A percentile compares a stretch with the other conserved stretches of the same genome.
Evolutionary conservation across 2,329 filamentous ascomycete species (phyloP).

Genomic region (Apiospora pterosperma): DNA sequence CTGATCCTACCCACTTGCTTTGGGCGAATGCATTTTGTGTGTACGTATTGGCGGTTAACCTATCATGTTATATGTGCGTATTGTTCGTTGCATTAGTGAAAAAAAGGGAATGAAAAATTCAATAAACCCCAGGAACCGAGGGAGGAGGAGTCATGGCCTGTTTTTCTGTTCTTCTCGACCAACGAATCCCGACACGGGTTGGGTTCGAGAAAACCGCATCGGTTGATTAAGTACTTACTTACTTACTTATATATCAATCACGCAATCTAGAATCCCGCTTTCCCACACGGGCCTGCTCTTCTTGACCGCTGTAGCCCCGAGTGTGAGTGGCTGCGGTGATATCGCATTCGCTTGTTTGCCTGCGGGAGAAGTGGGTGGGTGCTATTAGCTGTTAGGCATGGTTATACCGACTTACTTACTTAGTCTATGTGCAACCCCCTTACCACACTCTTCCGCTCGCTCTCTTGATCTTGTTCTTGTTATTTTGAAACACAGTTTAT

Average conservation of each 20-base stretch:
- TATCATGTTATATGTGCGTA: neutral
- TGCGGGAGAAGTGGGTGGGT: neutral
- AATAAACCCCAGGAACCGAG: neutral
- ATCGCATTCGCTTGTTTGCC: neutral
- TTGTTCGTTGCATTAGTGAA: neutral
- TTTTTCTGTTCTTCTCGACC: neutral
- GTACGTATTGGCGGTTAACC: neutral
- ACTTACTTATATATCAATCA: constrained; percentile 2
- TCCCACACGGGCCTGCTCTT: neutral
- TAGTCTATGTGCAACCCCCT: neutral
- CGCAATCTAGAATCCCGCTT: neutral
- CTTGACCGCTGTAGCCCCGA: neutral
- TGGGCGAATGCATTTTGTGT: neutral
- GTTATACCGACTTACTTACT: neutral
- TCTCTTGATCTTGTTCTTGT: neutral
- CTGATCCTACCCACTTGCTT: neutral
- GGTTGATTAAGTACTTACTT: no score
- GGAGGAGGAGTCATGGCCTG: neutral
- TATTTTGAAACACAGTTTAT: neutral
- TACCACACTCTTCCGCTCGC: neutral
- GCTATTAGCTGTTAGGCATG: neutral
- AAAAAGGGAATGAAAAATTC: neutral
- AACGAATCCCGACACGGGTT: neutral
- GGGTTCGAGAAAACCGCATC: neutral
- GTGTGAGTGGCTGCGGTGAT: neutral